Evolutionary conservation across 768 basidiomycete genomes (phyloP), one percentile per base, ranked within the genome.

Genomic region (Leucogyrophana mollusca): DNA sequence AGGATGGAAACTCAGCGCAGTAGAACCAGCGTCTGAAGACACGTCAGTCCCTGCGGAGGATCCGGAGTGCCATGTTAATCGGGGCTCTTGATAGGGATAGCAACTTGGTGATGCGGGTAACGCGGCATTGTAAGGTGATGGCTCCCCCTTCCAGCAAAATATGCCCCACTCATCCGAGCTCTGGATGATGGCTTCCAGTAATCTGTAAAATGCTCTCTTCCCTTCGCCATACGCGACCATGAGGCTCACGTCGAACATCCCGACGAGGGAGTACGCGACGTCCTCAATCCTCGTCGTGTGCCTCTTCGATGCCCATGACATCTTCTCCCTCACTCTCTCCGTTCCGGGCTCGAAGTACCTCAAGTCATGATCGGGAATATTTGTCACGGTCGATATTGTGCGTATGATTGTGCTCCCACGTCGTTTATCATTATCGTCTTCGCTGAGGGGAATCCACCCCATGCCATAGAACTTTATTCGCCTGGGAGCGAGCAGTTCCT

Each of bases 271-370:
- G 38, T 66, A 66, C 1, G 66, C 58, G 1, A 46, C 43, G 13
- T 68, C 65, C 36, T 68, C 66, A 20, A 49, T 39, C 11, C 49
- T 53, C 0, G 58, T 64, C 8, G 65, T 68, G 38, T 53, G 51
- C 39, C 65, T 60, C 2, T 38, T 38, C 14, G 66, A 45, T n/a
- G 66, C 64, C 65, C 65, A 68, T 0, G 52, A 55, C 53, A 66
- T 56, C 46, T 59, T 58, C 40, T 66, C 59, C 51, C 51, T 53
- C 21, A 56, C 32, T 2, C 53, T 23, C 25, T 35, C 23, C 51
- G 2, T 50, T 37, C 37, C 46, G 53, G 50, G 53, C 45, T 3
- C 51, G 57, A 13, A 22, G 50, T 16, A 47, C 56, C 14, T 55
- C 63, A 41, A 18, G 27, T 63, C 56, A 1, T 53, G 50, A 10